phyloP scores from a whole-genome alignment of 1,284 basidiomycete species.

The Microbotryum saponariae region DNA sequence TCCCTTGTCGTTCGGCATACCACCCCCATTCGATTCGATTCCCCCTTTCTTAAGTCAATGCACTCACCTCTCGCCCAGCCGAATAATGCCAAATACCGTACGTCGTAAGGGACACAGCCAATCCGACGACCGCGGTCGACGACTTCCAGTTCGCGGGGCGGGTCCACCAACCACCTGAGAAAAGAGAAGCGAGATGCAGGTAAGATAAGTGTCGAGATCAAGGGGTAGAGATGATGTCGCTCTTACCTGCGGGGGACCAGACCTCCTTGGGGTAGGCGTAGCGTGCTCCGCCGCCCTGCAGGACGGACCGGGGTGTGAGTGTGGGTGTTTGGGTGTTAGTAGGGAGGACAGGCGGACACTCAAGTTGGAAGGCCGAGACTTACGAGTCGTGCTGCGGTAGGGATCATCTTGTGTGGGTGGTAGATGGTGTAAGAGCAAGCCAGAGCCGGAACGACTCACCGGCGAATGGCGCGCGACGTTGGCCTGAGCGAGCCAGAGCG shows the following conservation, averaged over 20 bases:
- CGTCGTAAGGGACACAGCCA: slow-evolving; percentile 45
- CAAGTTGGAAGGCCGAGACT: neutral
- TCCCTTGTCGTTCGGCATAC: neutral
- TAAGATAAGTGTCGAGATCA: neutral
- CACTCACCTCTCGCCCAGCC: slow-evolving; percentile 48
- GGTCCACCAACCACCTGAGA: slow-evolving; percentile 51
- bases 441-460: too few species aligned
- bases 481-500: too few species aligned
- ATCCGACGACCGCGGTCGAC: slow-evolving; percentile 47
- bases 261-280: slow-evolving; percentile 54
- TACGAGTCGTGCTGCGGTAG: slow-evolving; percentile 3
- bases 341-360: too few species aligned
- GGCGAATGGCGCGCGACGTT: too few species aligned
- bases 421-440: too few species aligned
- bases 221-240: neutral
- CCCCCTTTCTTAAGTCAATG: neutral
- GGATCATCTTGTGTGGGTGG: neutral
- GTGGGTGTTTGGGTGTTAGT: neutral
- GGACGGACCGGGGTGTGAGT: neutral
- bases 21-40: neutral
- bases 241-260: slow-evolving; percentile 47
- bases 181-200: neutral
- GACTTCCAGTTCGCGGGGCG: slow-evolving; percentile 49
- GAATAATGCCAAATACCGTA: slow-evolving; percentile 48
- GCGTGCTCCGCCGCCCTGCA: slow-evolving; percentile 43